phyloP scores from a whole-genome alignment of 2,329 filamentous ascomycete genomes.

The Exserohilum turcica region DNA sequence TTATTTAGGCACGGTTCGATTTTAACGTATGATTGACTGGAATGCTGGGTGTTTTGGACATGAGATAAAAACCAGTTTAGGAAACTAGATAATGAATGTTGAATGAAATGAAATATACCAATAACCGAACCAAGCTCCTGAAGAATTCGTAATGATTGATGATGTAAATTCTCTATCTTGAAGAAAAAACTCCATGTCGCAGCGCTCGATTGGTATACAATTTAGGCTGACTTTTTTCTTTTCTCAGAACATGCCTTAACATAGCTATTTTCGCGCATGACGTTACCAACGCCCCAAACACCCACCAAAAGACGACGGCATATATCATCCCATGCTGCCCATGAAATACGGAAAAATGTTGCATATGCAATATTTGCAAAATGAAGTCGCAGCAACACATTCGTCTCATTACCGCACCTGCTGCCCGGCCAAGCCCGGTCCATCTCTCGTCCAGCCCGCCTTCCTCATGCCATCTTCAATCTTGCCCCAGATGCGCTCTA shows the following conservation, averaged over 20 bases:
- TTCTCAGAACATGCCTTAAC: not conserved
- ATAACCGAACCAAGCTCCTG: not conserved
- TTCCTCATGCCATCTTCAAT: constrained; percentile 87
- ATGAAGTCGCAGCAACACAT: not conserved
- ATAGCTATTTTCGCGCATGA: not conserved
- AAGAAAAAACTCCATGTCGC: not conserved
- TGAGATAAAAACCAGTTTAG: not conserved
- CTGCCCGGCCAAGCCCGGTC: constrained; percentile 54
- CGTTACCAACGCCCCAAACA: constrained; percentile 11
- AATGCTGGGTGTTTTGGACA: constrained; percentile 4
- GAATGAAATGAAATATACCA: constrained; percentile 1
- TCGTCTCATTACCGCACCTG: constrained; percentile 15
- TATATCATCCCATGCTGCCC: not conserved
- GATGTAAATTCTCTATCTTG: not conserved
- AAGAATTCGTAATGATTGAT: not conserved
- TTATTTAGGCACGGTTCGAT: not conserved
- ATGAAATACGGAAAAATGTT: not conserved
- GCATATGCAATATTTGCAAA: not conserved
- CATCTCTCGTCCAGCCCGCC: constrained; percentile 80
- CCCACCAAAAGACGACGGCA: not conserved
- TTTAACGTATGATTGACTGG: not conserved
- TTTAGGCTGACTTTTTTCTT: not conserved
- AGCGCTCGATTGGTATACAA: not conserved
- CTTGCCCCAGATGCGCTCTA: constrained; percentile 88
- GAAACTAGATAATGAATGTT: constrained; percentile 2